phyloP scores from a whole-genome alignment of 495 filamentous ascomycete species.

The Cairneyella variabilis region DNA sequence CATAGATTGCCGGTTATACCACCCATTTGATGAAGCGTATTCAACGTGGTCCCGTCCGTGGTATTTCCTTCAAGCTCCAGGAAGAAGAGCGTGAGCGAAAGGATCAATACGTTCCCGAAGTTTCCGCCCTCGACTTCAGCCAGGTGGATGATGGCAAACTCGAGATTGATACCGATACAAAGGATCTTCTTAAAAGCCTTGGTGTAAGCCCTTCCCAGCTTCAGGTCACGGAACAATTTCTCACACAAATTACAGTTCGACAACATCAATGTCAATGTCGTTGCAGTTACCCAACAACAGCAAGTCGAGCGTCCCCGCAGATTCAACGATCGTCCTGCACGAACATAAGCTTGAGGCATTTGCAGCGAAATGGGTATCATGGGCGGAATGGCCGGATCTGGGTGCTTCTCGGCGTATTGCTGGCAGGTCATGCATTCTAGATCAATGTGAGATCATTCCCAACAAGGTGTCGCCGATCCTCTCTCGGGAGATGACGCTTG shows the following conservation, averaged over 20 bases:
- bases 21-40: constrained; percentile 99
- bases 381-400: constrained; percentile 31
- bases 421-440: constrained; percentile 45
- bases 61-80: constrained; percentile 99
- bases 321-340: constrained; percentile 37
- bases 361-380: constrained; percentile 6
- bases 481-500: constrained; percentile 73
- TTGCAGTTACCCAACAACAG: constrained; percentile 86
- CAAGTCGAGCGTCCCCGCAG: constrained; percentile 60
- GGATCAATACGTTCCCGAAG: constrained; percentile 99
- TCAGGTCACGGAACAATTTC: too few species aligned
- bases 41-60: constrained; percentile 96
- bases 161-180: constrained; percentile 94
- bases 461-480: constrained; percentile 89
- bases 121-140: constrained; percentile 96
- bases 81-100: constrained; percentile 99
- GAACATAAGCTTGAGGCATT: constrained; percentile 32
- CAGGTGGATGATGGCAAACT: constrained; percentile 88
- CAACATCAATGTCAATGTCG: constrained; percentile 91
- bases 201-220: constrained; percentile 92
- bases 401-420: constrained; percentile 45
- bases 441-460: constrained; percentile 61
- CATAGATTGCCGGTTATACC: constrained; percentile 95
- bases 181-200: constrained; percentile 96
- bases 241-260: constrained; percentile 71